These are phyloP conservation scores for Globisporangium splendens DNA, from an alignment of 352 stramenopile species.

Conservation along the genomic window DNA sequence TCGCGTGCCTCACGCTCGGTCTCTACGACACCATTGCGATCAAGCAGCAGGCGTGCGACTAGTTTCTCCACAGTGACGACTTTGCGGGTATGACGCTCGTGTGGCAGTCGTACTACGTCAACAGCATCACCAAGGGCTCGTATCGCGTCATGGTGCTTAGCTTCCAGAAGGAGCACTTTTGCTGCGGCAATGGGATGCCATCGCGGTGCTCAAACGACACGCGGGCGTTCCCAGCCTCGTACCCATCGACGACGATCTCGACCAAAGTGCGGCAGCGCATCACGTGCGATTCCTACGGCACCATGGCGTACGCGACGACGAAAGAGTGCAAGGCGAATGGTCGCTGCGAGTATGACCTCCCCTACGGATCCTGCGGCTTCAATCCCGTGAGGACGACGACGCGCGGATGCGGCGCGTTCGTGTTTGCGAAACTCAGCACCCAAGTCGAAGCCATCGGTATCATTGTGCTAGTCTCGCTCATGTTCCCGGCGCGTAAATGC, in stretches of 20 bases:
- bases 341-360: slow-evolving; percentile 57
- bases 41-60: slow-evolving; percentile 29
- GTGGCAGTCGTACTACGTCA: slow-evolving; percentile 71
- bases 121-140: slow-evolving; percentile 34
- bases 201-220: slow-evolving; percentile 43
- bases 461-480: slow-evolving; percentile 28
- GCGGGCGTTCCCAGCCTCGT: slow-evolving; percentile 41
- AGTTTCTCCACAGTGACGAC: slow-evolving; percentile 51
- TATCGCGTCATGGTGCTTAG: slow-evolving; percentile 56
- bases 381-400: slow-evolving; percentile 47
- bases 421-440: slow-evolving; percentile 31
- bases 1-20: slow-evolving; percentile 59
- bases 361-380: slow-evolving; percentile 52
- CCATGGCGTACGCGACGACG: slow-evolving; percentile 36
- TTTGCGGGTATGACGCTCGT: slow-evolving; percentile 63
- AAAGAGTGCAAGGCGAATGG: slow-evolving; percentile 38
- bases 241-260: slow-evolving; percentile 28
- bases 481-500: slow-evolving; percentile 48
- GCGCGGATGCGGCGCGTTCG: slow-evolving; percentile 51
- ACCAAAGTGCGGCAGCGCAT: slow-evolving; percentile 23
- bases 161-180: slow-evolving; percentile 64
- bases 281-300: slow-evolving; percentile 22
- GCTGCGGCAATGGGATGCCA: slow-evolving; percentile 61
- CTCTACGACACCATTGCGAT: slow-evolving; percentile 38
- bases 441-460: slow-evolving; percentile 45